Conservation (phyloP, 108 stramenopile species). For the Aurantiochytrium sp. region DNA sequence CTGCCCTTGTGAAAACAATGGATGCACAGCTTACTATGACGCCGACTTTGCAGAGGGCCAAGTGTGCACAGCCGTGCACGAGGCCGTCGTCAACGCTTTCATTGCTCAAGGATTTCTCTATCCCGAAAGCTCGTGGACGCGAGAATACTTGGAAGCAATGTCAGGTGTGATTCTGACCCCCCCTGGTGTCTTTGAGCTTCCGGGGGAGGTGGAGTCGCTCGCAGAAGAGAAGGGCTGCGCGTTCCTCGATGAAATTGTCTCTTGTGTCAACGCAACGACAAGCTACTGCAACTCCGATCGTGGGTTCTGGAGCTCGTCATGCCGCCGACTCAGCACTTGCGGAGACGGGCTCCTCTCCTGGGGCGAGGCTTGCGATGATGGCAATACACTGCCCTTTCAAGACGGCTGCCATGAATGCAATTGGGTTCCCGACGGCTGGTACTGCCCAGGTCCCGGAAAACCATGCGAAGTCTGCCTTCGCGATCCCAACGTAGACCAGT, state of each 20-base stretch:
- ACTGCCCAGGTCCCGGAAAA: neutral
- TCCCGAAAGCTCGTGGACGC: neutral
- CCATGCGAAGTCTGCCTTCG: neutral
- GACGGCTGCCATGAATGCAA: neutral
- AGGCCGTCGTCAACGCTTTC: neutral
- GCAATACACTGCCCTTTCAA: neutral
- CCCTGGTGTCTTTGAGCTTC: neutral
- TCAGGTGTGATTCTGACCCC: neutral
- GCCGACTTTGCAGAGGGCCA: neutral
- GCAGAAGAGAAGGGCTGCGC: neutral
- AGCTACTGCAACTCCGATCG: neutral
- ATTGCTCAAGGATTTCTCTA: neutral
- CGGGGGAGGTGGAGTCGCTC: neutral
- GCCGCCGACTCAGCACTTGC: neutral
- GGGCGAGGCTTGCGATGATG: constrained; percentile 7
- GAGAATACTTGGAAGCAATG: neutral
- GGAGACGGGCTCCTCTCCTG: neutral
- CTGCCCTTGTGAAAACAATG: neutral
- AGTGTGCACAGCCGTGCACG: neutral
- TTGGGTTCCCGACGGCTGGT: neutral
- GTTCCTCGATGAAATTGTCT: neutral
- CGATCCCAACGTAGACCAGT: neutral
- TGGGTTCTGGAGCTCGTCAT: neutral
- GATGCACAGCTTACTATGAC: neutral
- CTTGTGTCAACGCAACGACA: neutral